These are phyloP conservation scores for Phragmites australis DNA, from an alignment of 176 grass and related monocot species.

Conservation along the genomic window DNA sequence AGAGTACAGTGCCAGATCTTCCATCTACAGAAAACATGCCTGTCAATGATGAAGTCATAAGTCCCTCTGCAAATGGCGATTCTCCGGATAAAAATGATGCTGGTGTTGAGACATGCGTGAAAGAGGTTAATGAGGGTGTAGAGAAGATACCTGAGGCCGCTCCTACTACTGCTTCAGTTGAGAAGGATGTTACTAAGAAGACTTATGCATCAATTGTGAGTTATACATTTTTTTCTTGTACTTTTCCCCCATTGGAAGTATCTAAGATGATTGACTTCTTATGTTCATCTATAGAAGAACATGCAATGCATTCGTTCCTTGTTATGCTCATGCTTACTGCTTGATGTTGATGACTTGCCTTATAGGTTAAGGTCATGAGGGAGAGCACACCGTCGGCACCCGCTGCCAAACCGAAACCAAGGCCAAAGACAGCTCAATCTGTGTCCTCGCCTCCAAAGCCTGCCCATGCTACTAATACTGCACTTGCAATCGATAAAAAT, in stretches of 20 bases:
- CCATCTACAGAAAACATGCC: conserved; percentile 11
- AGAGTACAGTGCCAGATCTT: neutral
- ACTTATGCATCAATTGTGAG: conserved; percentile 89
- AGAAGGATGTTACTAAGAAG: conserved; percentile 66
- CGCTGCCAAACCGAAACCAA: conserved; percentile 42
- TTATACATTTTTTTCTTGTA: conserved; percentile 20
- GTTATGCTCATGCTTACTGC: neutral
- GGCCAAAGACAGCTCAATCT: conserved; percentile 40
- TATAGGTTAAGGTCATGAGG: conserved; percentile 54
- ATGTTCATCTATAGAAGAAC: neutral
- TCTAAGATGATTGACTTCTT: neutral
- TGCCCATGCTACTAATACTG: conserved; percentile 24
- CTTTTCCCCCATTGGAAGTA: neutral
- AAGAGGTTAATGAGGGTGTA: neutral
- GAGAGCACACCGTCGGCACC: conserved; percentile 35
- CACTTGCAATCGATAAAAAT: conserved; percentile 37
- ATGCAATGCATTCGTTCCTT: neutral
- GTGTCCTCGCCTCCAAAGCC: conserved; percentile 30
- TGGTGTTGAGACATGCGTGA: neutral
- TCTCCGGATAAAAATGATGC: neutral
- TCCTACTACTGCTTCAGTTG: conserved; percentile 23
- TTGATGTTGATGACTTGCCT: neutral
- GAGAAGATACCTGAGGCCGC: conserved; percentile 26
- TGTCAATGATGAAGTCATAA: conserved; percentile 1
- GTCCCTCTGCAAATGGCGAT: conserved; percentile 10